Evolutionary conservation across 1,284 basidiomycete species (phyloP), one percentile per base, ranked within the genome.

Genomic region (Neotropicomus parvogracilis): DNA sequence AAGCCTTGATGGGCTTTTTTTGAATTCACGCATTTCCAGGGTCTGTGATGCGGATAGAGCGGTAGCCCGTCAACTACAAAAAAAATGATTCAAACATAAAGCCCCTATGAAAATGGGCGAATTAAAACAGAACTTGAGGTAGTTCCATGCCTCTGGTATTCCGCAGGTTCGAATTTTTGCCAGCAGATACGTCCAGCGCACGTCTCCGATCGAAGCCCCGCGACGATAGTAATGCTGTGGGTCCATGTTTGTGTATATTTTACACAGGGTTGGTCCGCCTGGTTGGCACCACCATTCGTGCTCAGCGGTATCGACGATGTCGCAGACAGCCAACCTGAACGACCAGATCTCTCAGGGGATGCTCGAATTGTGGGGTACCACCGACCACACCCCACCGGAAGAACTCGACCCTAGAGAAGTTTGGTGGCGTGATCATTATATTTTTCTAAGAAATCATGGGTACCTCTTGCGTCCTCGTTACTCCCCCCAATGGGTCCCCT

Each of bases 401-500:
- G 54, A 55, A 40, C 43, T 54, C 2, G 43, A 56, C 19, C 36
- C 33, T 17, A 52, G 48, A 24, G 53, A 54, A n/a, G 19, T 47
- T 21, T 54, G 54, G 54, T 54, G 53, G 54, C 44, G 43, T 17
- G 36, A 56, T 11, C 54, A 17, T 12, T 56, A 48, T 31, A 0
- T 48, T 11, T 68, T 63, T 56, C 51, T 72, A 2, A 54, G 56
- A 31, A 50, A 50, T 3, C 50, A 14, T 12, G 72, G 73, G 7
- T 72, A 72, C 46, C 32, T 59, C 16, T 59, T 75, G 3, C 66
- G 72, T 1, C 59, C 63, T 9, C 57, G 71, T 1, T 72, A 68
- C 44, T 54, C 62, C 4, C 67, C 70, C 2, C 57, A 60, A 6
- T 74, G 71, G 69, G 35, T 58, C 1, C 64, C 70, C 0, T 71